These are phyloP conservation scores for Endoconidiophora polonica DNA, from an alignment of 2,329 filamentous ascomycete genomes.

Conservation along the genomic window DNA sequence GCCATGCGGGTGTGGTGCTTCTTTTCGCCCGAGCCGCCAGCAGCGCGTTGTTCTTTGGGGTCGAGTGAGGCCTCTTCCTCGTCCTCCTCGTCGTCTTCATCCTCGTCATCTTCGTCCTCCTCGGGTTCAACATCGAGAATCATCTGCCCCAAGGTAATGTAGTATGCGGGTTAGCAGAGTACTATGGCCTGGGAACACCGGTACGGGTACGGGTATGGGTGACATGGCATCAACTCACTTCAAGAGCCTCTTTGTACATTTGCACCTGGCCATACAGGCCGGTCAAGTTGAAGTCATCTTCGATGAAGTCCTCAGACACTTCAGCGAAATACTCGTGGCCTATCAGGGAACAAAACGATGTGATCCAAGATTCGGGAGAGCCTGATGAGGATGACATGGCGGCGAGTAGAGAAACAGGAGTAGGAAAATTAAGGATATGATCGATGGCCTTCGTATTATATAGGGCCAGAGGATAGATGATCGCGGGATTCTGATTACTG, in stretches of 20 bases:
- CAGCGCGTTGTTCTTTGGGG: slow-evolving; percentile 31
- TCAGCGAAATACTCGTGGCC: slow-evolving; percentile 99
- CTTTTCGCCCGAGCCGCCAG: slow-evolving; percentile 37
- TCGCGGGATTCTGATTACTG: too few relatives aligned
- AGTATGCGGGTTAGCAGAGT: neutral
- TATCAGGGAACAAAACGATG: slow-evolving; percentile 85
- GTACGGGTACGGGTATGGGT: neutral
- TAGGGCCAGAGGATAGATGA: too few relatives aligned
- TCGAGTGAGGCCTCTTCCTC: slow-evolving; percentile 50
- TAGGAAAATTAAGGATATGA: too few relatives aligned
- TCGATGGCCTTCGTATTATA: too few relatives aligned
- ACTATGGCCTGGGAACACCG: neutral
- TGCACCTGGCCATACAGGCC: slow-evolving; percentile 87
- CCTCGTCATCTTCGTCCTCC: slow-evolving; percentile 75
- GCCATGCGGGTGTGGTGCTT: slow-evolving; percentile 71
- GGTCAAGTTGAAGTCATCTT: slow-evolving; percentile 98
- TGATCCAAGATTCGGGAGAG: slow-evolving; percentile 82
- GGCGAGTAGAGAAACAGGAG: neutral
- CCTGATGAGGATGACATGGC: slow-evolving; percentile 45
- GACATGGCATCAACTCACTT: slow-evolving; percentile 31
- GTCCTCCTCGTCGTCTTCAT: slow-evolving; percentile 58
- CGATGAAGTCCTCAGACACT: slow-evolving; percentile 96
- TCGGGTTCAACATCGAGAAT: slow-evolving; percentile 96
- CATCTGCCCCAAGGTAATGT: slow-evolving; percentile 39
- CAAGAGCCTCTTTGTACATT: slow-evolving; percentile 97